phyloP scores from a whole-genome alignment of 805 yeast genomes.

The Blastobotrys muscicola region DNA sequence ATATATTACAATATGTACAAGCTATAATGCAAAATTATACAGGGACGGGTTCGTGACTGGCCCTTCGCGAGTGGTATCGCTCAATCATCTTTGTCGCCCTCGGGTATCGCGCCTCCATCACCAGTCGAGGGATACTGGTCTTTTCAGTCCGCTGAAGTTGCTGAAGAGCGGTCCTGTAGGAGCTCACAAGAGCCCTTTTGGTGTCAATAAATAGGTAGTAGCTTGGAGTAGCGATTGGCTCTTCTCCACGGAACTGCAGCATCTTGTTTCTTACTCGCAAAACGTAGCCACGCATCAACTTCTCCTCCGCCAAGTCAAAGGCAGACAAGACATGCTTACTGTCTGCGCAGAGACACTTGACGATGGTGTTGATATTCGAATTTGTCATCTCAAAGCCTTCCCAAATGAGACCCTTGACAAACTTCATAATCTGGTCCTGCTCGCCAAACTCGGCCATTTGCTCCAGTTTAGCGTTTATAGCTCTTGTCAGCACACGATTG shows the following conservation, averaged over 20 bases:
- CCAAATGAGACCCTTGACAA: slow-evolving; percentile 1
- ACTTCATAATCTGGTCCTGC: slow-evolving; percentile 3
- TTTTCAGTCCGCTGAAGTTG: too few relatives aligned
- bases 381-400: slow-evolving; percentile 12
- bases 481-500: slow-evolving; percentile 3
- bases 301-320: slow-evolving; percentile 10
- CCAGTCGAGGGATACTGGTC: too few relatives aligned
- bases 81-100: too few relatives aligned
- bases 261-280: not conserved
- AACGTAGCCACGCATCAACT: slow-evolving; percentile 4
- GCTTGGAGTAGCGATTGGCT: not conserved
- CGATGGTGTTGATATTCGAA: slow-evolving; percentile 11
- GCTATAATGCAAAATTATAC: too few relatives aligned
- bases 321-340: slow-evolving; percentile 6
- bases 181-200: not conserved
- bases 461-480: slow-evolving; percentile 10
- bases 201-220: not conserved
- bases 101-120: too few relatives aligned
- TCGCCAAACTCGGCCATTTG: slow-evolving; percentile 10
- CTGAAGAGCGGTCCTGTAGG: too few relatives aligned
- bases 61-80: too few relatives aligned
- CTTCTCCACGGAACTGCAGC: not conserved
- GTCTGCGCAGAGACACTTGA: slow-evolving; percentile 5
- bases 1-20: too few relatives aligned
- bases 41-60: too few relatives aligned